These are phyloP conservation scores for Gastrolobium bilobum DNA, from an alignment of 306 rosid genomes.

Conservation along the genomic window DNA sequence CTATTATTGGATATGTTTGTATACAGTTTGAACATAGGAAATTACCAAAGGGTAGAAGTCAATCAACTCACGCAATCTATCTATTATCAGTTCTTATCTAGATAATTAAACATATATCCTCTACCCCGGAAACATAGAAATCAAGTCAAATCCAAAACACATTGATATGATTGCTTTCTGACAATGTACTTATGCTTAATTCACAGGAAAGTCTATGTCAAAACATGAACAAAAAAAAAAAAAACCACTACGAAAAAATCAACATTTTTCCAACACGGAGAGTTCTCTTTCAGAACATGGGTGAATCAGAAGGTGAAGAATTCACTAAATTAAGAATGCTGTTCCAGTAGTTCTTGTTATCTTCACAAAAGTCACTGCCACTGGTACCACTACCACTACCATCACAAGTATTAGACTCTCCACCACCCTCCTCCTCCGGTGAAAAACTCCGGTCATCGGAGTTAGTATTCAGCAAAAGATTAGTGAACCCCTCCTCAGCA, in stretches of 20 bases:
- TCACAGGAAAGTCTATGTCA: slow-evolving; percentile 24
- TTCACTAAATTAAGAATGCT: slow-evolving; percentile 86
- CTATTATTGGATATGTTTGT: slow-evolving; percentile 47
- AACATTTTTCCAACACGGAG: slow-evolving; percentile 13
- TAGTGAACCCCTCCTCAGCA: slow-evolving; percentile 81
- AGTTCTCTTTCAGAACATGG: slow-evolving; percentile 65
- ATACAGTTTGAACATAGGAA: slow-evolving; percentile 40
- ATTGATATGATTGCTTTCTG: slow-evolving; percentile 47
- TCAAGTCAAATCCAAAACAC: slow-evolving; percentile 38
- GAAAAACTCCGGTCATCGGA: slow-evolving; percentile 62
- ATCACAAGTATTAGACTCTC: slow-evolving; percentile 59
- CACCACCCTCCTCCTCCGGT: slow-evolving; percentile 59
- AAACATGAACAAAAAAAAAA: slow-evolving; percentile 49
- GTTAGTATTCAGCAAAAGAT: slow-evolving; percentile 70
- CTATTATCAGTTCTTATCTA: slow-evolving; percentile 12
- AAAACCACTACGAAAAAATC: slow-evolving; percentile 41
- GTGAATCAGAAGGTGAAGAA: slow-evolving; percentile 80
- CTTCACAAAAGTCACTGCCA: slow-evolving; percentile 61
- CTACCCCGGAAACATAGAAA: slow-evolving; percentile 27
- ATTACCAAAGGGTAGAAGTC: slow-evolving; percentile 30
- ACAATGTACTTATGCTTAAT: slow-evolving; percentile 16
- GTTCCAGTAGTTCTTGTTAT: slow-evolving; percentile 85
- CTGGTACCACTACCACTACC: slow-evolving; percentile 22
- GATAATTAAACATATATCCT: slow-evolving; percentile 32
- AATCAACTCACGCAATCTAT: slow-evolving; percentile 38